Base-by-base conservation (phyloP, 441 rosid species). In the Bocquillonia castaneifolia region DNA sequence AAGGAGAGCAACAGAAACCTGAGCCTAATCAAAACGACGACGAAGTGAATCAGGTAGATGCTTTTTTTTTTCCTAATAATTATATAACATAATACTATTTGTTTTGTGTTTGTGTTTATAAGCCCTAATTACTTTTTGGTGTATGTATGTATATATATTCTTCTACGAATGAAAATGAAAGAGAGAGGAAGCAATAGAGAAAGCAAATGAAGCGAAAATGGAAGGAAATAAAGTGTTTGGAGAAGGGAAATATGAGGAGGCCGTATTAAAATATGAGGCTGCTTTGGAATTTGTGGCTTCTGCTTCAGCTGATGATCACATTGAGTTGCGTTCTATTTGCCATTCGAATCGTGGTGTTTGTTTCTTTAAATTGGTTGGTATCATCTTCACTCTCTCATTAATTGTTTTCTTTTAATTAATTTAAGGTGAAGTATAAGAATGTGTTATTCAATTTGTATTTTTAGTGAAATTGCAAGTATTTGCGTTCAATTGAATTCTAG, bases 261-360 rank as follows among this genome's bases (percentile, higher is more conserved):
- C 99, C 2, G 72, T 94, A 60, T 60, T 79, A 7, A 78, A 83
- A 72, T 94, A 94, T 64, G 87, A 73, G 42, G 63, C 75, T 67
- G 97, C 97, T 59, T 77, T 94, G 67, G 79, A 80, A 75, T 77
- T 81, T 65, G 80, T n/a, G n/a, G n/a, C n/a, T n/a, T n/a, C n/a
- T n/a, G n/a, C n/a, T n/a, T n/a, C 82, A 18, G 77, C 79, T 6
- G 89, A 82, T 54, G 47, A 76, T 40, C 72, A 86, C 0, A 50
- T 51, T 28, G 97, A 89, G 78, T 60, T 89, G 69, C 84, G 90
- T 34, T 86, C 93, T 1, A 82, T 86, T 25, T 93, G 97, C 71
- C 86, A 88, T 77, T 76, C 89, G 18, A 94, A 94, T 74, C 91
- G 92, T 18, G 92, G 79, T 18, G 75, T 87, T 12, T 94, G 99